Base-by-base conservation (phyloP, 805 yeast genomes). In the Candida chauliodis region DNA sequence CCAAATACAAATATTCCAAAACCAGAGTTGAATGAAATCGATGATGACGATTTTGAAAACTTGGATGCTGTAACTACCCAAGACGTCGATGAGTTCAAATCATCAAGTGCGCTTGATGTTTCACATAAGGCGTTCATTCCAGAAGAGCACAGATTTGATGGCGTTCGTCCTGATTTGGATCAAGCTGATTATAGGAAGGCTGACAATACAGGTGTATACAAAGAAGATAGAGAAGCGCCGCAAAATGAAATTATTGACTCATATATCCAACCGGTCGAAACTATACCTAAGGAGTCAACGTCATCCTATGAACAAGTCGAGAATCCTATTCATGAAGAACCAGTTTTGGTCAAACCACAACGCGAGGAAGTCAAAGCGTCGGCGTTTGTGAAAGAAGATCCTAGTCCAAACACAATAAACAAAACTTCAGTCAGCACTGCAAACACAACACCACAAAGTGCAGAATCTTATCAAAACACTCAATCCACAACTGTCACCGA, bases 11-110 rank as follows among this genome's bases (percentile, higher is more conserved):
- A 26, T 14, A 34, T 34, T 18, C 31, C 25, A 19, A 26, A 26
- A 26, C 37, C 37, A 6, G 24, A 34, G 20, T 34, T 34, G 31
- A 30, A 30, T 30, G 40, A 36, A 5, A 18, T 30, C 8, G 34
- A 30, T 5, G 40, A 36, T 23, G 30, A 16, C 17, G 30, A 33
- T 5, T 16, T 23, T 8, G 34, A 30, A 6, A 19, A 16, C 18
- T 11, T 22, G 17, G 31, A 25, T 19, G 8, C 8, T 22, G 36
- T 23, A 9, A 13, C 6, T 4, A 19, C 34, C n/a, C 27, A 22
- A 5, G 35, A 21, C 13, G 17, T 14, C 3, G 34, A 36, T 28
- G 34, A 19, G 22, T 21, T 27, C 21, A 33, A 33, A 24, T n/a
- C 17, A 3, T 25, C 18, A 17, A 24, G 18, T 33, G 30, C 25